Base-by-base conservation (phyloP, 208 protist genomes). In the Trypanosoma boissoni region DNA sequence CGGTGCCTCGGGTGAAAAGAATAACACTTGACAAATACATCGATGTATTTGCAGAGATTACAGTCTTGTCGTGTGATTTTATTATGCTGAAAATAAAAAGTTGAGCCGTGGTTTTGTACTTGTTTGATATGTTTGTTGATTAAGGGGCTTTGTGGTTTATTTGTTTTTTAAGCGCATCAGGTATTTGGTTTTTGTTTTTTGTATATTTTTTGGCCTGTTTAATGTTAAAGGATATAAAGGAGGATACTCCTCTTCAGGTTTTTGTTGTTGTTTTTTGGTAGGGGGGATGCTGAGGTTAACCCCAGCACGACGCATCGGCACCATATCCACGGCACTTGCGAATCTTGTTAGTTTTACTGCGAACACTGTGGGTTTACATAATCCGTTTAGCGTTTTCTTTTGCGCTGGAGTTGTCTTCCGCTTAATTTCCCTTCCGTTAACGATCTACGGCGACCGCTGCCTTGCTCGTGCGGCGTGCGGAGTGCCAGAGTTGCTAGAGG, bases 361-460 rank as follows among this genome's bases (percentile, higher is more conserved):
- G 9, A 73, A 81, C 51, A 37, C 52, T 44, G 46, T 59, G 3
- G 45, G 68, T 14, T 10, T 90, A 34, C 58, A 61, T 46, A 65
- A 78, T n/a, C 64, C 78, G n/a, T 86, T 83, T 46, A 41, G 53
- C 27, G 68, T 71, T 6, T 68, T 95, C 6, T 7, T 89, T 7
- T 39, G 86, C 24, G 60, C 74, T 27, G 85, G 84, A 18, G 66
- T 62, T 21, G 10, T 91, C 43, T 82, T 86, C 43, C 85, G 83
- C 29, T 58, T 45, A 2, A 21, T 68, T 32, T 80, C 76, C 0
- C 50, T 95, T 20, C 78, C 82, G 3, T 46, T 61, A 7, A 83
- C 76, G 37, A 61, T 93, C 21, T 95, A 95, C 74, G 89, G 89
- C 42, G 86, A 95, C 48, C 72, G 74, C 24, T 88, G 78, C 55